Percentiles rank a stretch among this genome's conserved stretches.
Conservation (phyloP, 768 basidiomycete species). For the Rhizopogon salebrosus region DNA sequence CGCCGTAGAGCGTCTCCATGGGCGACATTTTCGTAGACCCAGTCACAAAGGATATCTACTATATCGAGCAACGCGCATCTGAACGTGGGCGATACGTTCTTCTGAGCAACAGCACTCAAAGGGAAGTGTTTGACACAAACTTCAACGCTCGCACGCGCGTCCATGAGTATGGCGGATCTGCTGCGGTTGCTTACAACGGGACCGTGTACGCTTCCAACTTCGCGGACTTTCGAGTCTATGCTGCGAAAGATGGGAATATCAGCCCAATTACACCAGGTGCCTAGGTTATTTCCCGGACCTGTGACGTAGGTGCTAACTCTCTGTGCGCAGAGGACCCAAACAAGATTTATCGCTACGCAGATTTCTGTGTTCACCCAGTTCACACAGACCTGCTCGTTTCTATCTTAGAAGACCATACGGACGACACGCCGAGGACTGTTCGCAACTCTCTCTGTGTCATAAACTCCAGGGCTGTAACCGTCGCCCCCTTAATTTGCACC, state of each 20-base stretch:
- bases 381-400: slow-evolving; percentile 47
- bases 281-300: too few relatives aligned
- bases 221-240: slow-evolving; percentile 49
- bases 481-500: slow-evolving; percentile 40
- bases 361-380: slow-evolving; percentile 52
- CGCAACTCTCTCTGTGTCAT: slow-evolving; percentile 53
- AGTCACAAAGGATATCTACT: slow-evolving; percentile 39
- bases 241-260: slow-evolving; percentile 20
- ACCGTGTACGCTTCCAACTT: slow-evolving; percentile 57
- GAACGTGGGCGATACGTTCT: slow-evolving; percentile 53
- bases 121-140: slow-evolving; percentile 48
- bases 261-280: slow-evolving; percentile 57
- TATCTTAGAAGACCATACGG: slow-evolving; percentile 65
- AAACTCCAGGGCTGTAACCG: slow-evolving; percentile 33
- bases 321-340: background rate
- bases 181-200: slow-evolving; percentile 47
- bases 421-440: slow-evolving; percentile 29
- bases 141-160: slow-evolving; percentile 58
- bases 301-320: background rate
- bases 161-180: slow-evolving; percentile 69
- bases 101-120: slow-evolving; percentile 39
- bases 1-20: slow-evolving; percentile 23
- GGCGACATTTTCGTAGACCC: slow-evolving; percentile 51
- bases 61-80: slow-evolving; percentile 54
- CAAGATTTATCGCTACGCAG: slow-evolving; percentile 35